Base-by-base conservation (phyloP, 768 basidiomycete genomes). In the Agaricus blazei region DNA sequence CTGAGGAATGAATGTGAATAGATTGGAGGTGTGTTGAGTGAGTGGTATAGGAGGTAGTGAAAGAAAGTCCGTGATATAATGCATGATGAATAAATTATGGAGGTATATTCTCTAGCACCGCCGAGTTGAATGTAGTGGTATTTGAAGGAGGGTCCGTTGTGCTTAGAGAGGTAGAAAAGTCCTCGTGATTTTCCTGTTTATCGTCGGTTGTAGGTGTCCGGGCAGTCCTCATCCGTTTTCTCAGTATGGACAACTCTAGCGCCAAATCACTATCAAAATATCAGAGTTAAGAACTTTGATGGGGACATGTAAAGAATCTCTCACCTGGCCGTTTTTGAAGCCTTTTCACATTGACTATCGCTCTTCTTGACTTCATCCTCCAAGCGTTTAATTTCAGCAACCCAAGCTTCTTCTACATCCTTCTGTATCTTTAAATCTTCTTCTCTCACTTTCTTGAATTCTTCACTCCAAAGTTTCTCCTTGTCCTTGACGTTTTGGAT, bases 221-320 rank as follows among this genome's bases (percentile, higher is more conserved):
- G 9, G 43, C 23, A 41, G 31, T 34, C 40, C 47, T 57, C 83
- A 92, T 90, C 40, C 92, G 75, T 60, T 89, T 77, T 64, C 86
- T 77, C 64, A 92, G 70, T 55, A 87, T 76, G 48, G 81, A 78
- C 44, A 91, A 73, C 65, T 91, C 89, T 28, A 74, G 72, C 4
- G 85, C 72, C 29, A 90, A 67, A 31, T 72, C 70, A 63, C 88
- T 52, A 37, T 57, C 43, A 34, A 59, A 11, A 8, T 8, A 34
- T 34, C 34, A 34, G 34, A 34, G 34, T 34, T 34, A 8, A 34
- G 34, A 31, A 31, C 5, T 19, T 5, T 15, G 51, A 34, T 56
- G 42, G 45, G n/a, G n/a, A 4, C 12, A 9, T 54, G 52, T 52
- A 64, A 23, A 34, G 11, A 31, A 36, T 46, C 9, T 73, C 85